phyloP scores from a whole-genome alignment of 805 yeast species.

The Lipomyces sp. region DNA sequence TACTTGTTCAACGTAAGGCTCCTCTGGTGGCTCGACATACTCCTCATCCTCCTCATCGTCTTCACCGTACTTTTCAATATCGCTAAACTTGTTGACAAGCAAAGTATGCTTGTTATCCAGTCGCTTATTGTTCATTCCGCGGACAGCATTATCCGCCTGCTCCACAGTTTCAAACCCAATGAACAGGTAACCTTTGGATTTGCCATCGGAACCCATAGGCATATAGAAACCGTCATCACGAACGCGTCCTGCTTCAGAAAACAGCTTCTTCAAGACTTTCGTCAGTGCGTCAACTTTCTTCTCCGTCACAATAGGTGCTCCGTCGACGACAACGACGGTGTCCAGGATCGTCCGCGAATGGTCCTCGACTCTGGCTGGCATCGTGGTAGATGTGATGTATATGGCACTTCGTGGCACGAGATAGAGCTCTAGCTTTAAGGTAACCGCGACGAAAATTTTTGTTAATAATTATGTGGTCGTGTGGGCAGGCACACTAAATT shows the following conservation, averaged over 20 bases:
- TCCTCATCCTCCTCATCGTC: constrained; percentile 60
- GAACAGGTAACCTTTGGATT: constrained; percentile 79
- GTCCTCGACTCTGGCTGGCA: constrained; percentile 15
- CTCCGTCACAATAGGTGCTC: constrained; percentile 94
- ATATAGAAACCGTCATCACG: constrained; percentile 68
- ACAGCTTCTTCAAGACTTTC: constrained; percentile 82
- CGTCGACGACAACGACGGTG: constrained; percentile 84
- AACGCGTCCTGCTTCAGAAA: constrained; percentile 77
- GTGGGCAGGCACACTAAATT: too few relatives aligned
- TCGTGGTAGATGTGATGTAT: background rate
- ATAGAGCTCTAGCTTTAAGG: background rate
- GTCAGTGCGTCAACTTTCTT: constrained; percentile 79
- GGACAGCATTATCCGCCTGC: constrained; percentile 78
- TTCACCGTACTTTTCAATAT: constrained; percentile 76
- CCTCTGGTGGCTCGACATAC: constrained; percentile 72
- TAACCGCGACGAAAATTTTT: background rate
- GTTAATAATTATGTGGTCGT: background rate
- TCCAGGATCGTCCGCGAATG: constrained; percentile 52
- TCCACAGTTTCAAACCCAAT: constrained; percentile 74
- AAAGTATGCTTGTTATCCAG: constrained; percentile 92
- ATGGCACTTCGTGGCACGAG: background rate
- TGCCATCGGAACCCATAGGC: constrained; percentile 73
- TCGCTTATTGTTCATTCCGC: constrained; percentile 82
- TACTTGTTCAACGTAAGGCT: constrained; percentile 67
- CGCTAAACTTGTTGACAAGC: constrained; percentile 78